Percentiles rank a stretch among this genome's conserved stretches.
Conservation (phyloP, 805 yeast genomes). For the Wickerhamiella musiphila region DNA sequence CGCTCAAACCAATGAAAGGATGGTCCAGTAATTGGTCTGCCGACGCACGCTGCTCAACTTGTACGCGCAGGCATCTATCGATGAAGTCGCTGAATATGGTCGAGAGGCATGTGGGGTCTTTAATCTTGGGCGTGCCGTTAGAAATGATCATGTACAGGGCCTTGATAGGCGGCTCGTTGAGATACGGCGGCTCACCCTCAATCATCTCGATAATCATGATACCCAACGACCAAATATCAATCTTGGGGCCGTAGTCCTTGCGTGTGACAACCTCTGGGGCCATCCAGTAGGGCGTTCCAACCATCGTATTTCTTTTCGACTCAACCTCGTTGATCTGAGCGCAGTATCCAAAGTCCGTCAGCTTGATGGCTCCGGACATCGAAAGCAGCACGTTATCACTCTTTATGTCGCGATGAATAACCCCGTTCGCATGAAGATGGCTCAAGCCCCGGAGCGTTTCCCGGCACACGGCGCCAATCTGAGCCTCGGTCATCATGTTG, state of each 20-base stretch:
- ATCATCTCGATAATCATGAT: conserved; percentile 98
- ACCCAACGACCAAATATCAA: conserved; percentile 95
- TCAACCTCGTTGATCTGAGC: conserved; percentile 76
- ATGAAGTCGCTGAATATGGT: conserved; percentile 50
- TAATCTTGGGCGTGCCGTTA: conserved; percentile 87
- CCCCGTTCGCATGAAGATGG: conserved; percentile 80
- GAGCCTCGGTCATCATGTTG: conserved; percentile 71
- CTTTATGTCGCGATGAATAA: conserved; percentile 90
- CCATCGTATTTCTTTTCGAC: conserved; percentile 90
- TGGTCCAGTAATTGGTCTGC: conserved; percentile 57
- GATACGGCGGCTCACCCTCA: conserved; percentile 96
- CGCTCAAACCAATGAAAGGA: conserved; percentile 29
- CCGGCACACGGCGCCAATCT: conserved; percentile 85
- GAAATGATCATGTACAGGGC: conserved; percentile 91
- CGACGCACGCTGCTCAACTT: conserved; percentile 62
- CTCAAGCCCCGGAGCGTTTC: conserved; percentile 77
- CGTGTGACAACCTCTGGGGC: conserved; percentile 96
- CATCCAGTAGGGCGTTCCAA: conserved; percentile 99
- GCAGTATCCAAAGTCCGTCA: conserved; percentile 94
- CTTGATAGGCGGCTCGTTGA: conserved; percentile 87
- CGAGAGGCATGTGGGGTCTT: conserved; percentile 70
- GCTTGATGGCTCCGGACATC: conserved; percentile 71
- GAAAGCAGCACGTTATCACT: conserved; percentile 81
- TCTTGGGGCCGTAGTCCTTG: conserved; percentile 91
- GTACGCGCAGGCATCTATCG: conserved; percentile 64